Evolutionary conservation across 169 alveolate genomes (phyloP), one percentile per base, ranked within the genome.

Genomic region (Plasmodium coatneyi): DNA sequence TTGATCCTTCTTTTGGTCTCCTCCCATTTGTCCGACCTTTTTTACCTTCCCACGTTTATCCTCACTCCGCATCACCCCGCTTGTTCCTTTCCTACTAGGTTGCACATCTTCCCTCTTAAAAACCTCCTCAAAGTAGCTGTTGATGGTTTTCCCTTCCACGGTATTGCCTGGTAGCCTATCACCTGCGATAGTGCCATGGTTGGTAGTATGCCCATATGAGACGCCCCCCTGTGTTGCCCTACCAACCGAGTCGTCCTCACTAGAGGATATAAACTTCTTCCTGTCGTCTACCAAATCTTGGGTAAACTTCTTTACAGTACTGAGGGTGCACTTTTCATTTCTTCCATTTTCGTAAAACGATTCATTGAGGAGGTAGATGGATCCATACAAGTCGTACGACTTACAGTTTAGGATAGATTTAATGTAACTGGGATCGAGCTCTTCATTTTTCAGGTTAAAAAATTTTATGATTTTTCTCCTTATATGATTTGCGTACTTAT

Each of bases 381-480:
- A 89, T 39, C 60, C 72, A 36, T 56, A 89, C 30, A 89, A 34
- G 71, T 79, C 90, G 66, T 89, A 78, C 19, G 81, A 34, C 72
- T 54, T 79, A 41, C 90, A 79, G 39, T 89, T 89, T 5, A 89
- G 52, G 6, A 89, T 56, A 9, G 94, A 89, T 39, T 60, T 79
- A n/a, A 89, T 78, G 36, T 89, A 89, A 66, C 36, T 89, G 7
- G 66, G 22, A 22, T 89, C 94, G 30, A 89, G 46, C 36, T 89
- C 94, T 4, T 89, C 90, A 80, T 70, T 89, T 60, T 89, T 89
- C 12, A 89, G 81, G 30, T 89, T 89, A 36, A 89, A 89, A 32
- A 14, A 89, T 89, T 89, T 89, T 56, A 89, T 39, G 3, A 89
- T 89, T 79, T 89, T 89, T 6, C 19, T 79, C 34, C 90, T 56